Evolutionary conservation across 306 rosid species (phyloP).

Genomic region (Mimosa pudica): DNA sequence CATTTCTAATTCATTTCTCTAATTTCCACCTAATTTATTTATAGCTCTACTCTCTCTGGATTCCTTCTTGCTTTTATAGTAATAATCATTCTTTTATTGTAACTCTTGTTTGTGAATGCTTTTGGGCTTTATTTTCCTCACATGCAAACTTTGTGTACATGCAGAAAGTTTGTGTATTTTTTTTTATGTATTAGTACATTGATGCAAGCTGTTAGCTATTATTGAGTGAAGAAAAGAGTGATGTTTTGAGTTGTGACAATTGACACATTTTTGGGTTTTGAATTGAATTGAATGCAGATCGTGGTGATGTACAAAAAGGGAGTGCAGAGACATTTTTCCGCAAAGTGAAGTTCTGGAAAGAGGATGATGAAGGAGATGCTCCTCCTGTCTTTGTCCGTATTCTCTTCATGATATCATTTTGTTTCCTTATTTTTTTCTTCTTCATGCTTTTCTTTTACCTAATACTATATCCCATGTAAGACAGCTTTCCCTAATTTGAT

Average conservation of each 20-base stretch:
- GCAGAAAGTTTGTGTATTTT: neutral
- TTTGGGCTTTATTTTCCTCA: neutral
- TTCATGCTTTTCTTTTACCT: neutral
- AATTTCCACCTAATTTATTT: neutral
- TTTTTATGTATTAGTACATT: neutral
- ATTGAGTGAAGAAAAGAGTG: neutral
- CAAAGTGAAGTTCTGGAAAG: slow-evolving; percentile 90
- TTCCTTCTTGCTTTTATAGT: too few species aligned
- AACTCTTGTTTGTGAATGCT: neutral
- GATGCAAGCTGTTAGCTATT: slow-evolving; percentile 6
- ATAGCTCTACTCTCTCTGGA: too few species aligned
- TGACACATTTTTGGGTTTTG: neutral
- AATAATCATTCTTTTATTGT: neutral
- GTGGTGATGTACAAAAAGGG: slow-evolving; percentile 81
- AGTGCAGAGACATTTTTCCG: slow-evolving; percentile 89
- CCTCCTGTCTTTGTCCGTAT: slow-evolving; percentile 95
- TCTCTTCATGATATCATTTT: slow-evolving; percentile 28
- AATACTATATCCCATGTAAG: too few species aligned
- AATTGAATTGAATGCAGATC: slow-evolving; percentile 59
- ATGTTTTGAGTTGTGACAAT: neutral
- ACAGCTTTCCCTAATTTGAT: too few species aligned
- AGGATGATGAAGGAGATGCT: slow-evolving; percentile 85
- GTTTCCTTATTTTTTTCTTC: neutral
- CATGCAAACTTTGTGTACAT: neutral
- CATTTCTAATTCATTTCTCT: neutral